Conservation (phyloP, 2,329 filamentous ascomycete species). For the Apiospora pterosperma region DNA sequence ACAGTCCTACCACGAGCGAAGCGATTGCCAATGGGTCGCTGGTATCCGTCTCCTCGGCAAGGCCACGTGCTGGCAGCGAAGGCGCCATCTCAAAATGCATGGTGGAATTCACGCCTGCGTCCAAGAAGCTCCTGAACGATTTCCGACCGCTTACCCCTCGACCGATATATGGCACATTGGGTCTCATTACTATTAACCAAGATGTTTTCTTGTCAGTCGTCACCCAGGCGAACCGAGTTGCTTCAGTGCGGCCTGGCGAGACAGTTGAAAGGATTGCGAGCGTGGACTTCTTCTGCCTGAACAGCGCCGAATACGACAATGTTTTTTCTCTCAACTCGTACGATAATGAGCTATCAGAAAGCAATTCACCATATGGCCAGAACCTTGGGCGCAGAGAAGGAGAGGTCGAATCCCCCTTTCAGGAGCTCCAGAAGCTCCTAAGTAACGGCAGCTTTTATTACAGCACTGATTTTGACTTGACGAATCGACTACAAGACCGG, state of each 20-base stretch:
- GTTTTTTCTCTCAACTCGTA: conserved; percentile 55
- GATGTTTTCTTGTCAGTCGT: conserved; percentile 93
- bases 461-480: conserved; percentile 96
- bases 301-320: conserved; percentile 80
- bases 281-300: conserved; percentile 93
- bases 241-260: conserved; percentile 81
- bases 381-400: conserved; percentile 64
- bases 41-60: conserved; percentile 46
- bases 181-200: conserved; percentile 76
- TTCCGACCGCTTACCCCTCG: conserved; percentile 73
- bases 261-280: conserved; percentile 81
- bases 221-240: conserved; percentile 73
- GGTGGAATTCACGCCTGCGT: conserved; percentile 75
- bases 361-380: conserved; percentile 45
- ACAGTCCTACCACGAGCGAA: conserved; percentile 65
- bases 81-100: conserved; percentile 65
- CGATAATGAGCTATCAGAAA: conserved; percentile 47
- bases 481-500: conserved; percentile 87
- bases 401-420: conserved; percentile 79
- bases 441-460: conserved; percentile 97
- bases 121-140: conserved; percentile 65
- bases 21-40: conserved; percentile 56
- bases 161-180: conserved; percentile 80
- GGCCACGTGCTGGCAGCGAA: conserved; percentile 40
- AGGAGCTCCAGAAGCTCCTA: conserved; percentile 86